phyloP scores from a whole-genome alignment of 805 yeast species.

The Ogataea paradorogensis region DNA sequence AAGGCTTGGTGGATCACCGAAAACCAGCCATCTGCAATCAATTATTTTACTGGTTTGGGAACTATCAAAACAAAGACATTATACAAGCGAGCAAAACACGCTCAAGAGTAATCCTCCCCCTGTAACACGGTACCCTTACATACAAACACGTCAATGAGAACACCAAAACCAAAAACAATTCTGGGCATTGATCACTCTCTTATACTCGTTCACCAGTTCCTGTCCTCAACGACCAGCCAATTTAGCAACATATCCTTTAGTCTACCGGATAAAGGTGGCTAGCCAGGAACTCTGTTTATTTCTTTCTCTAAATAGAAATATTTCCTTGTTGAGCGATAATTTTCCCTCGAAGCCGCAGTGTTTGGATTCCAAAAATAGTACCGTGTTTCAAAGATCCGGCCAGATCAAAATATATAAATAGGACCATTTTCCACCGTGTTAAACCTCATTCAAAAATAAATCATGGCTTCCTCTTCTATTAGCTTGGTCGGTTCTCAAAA shows the following conservation, averaged over 20 bases:
- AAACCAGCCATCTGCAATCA: constrained; percentile 20
- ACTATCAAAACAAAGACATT: constrained; percentile 10
- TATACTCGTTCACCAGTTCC: too few species aligned
- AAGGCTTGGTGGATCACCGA: constrained; percentile 3
- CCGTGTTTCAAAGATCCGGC: constrained; percentile 11
- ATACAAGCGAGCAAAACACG: background rate
- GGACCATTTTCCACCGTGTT: constrained; percentile 3
- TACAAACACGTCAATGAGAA: background rate
- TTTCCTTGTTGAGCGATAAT: constrained; percentile 7
- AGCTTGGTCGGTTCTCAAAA: constrained; percentile 20
- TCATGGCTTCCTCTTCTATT: constrained; percentile 20
- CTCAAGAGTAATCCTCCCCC: constrained; percentile 1
- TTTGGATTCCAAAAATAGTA: constrained; percentile 17
- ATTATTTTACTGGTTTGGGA: constrained; percentile 18
- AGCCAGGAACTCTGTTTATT: constrained; percentile 3
- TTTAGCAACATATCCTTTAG: too few species aligned
- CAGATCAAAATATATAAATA: constrained; percentile 14
- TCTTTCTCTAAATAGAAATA: constrained; percentile 8
- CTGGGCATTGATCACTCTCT: too few species aligned
- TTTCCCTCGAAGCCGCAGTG: constrained; percentile 17
- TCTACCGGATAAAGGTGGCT: background rate
- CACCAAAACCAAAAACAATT: too few species aligned
- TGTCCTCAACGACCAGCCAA: too few species aligned
- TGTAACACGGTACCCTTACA: constrained; percentile 8
- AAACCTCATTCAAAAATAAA: constrained; percentile 1